Evolutionary conservation across 2,329 filamentous ascomycete species (phyloP).

Genomic region (Colletotrichum echinochloae): DNA sequence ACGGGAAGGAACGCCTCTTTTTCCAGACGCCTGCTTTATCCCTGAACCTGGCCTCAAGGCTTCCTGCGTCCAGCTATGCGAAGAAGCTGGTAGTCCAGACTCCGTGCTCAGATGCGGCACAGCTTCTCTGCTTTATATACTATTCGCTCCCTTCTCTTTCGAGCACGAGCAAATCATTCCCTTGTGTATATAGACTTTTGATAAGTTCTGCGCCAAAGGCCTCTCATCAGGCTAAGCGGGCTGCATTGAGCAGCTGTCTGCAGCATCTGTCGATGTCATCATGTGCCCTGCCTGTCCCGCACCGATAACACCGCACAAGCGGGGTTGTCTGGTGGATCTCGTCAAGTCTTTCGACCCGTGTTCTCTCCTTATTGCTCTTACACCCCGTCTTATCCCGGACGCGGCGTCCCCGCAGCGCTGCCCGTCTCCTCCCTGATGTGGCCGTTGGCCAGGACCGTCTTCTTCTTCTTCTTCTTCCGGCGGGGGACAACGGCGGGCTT

Average conservation of each 20-base stretch:
- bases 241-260: not conserved
- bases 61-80: not conserved
- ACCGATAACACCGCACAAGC: not conserved
- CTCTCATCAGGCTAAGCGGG: not conserved
- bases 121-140: no score
- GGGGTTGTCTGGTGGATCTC: not conserved
- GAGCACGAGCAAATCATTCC: not conserved
- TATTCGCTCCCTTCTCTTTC: not conserved
- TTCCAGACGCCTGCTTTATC: not conserved
- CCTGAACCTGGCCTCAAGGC: not conserved
- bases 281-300: not conserved
- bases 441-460: constrained; percentile 61
- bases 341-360: not conserved
- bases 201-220: not conserved
- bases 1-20: not conserved
- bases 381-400: constrained; percentile 49
- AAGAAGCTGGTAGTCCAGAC: not conserved
- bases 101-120: not conserved
- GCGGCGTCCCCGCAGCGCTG: constrained; percentile 71
- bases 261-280: not conserved
- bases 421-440: constrained; percentile 66
- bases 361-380: not conserved
- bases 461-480: constrained; percentile 83
- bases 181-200: no score
- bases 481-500: constrained; percentile 81